phyloP scores from a whole-genome alignment of 1,284 basidiomycete genomes.

The Ustilago curta region DNA sequence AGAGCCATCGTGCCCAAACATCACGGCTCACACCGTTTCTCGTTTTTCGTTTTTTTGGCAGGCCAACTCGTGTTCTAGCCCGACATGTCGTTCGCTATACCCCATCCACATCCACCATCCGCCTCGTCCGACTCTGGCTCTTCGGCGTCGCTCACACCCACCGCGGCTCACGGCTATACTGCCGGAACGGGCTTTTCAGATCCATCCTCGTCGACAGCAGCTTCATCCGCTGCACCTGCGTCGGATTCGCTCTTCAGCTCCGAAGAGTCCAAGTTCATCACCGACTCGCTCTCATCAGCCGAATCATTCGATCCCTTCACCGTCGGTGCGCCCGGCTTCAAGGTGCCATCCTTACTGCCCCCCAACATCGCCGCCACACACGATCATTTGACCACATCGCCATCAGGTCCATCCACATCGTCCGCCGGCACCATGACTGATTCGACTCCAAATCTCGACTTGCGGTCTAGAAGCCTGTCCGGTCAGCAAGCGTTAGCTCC shows the following conservation, averaged over 20 bases:
- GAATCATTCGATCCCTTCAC: slow-evolving; percentile 63
- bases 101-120: slow-evolving; percentile 36
- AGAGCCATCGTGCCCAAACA: background rate
- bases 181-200: slow-evolving; percentile 23
- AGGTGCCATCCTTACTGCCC: slow-evolving; percentile 56
- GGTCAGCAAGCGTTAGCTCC: slow-evolving; percentile 17
- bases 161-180: slow-evolving; percentile 35
- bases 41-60: no score
- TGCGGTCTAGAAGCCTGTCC: slow-evolving; percentile 22
- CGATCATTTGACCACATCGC: slow-evolving; percentile 18
- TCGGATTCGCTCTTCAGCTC: slow-evolving; percentile 53
- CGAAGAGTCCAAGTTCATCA: slow-evolving; percentile 61
- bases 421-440: slow-evolving; percentile 10
- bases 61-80: background rate
- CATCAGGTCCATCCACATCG: slow-evolving; percentile 2
- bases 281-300: slow-evolving; percentile 53
- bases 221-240: slow-evolving; percentile 12
- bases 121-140: slow-evolving; percentile 50
- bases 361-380: slow-evolving; percentile 47
- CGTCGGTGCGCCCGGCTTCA: slow-evolving; percentile 60
- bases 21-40: background rate
- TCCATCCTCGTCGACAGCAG: slow-evolving; percentile 17
- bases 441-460: slow-evolving; percentile 6
- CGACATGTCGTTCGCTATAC: slow-evolving; percentile 42
- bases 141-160: slow-evolving; percentile 41